phyloP scores from a whole-genome alignment of 306 rosid genomes.

The Chamaecrista fasciculata region DNA sequence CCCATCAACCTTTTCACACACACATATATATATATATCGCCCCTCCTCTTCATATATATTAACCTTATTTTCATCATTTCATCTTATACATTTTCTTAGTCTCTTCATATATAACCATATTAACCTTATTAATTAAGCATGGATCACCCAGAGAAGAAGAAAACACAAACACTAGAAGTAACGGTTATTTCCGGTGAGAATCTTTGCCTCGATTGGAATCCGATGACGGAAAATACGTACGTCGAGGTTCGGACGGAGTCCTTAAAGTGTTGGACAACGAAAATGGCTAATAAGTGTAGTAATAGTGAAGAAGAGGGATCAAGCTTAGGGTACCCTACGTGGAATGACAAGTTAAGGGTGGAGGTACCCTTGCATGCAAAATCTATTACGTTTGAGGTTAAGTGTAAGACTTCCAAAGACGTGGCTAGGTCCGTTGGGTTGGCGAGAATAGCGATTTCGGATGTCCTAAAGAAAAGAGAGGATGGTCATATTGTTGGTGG shows the following conservation, averaged over 20 bases:
- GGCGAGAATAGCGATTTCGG: slow-evolving; percentile 39
- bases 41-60: too few relatives aligned
- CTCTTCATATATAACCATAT: too few relatives aligned
- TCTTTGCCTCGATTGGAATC: slow-evolving; percentile 35
- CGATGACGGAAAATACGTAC: slow-evolving; percentile 30
- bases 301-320: slow-evolving; percentile 34
- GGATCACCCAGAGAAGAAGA: too few relatives aligned
- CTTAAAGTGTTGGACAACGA: slow-evolving; percentile 26
- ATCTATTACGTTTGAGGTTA: slow-evolving; percentile 38
- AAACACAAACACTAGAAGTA: slow-evolving; percentile 39
- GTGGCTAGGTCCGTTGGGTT: slow-evolving; percentile 23
- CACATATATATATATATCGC: too few relatives aligned
- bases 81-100: too few relatives aligned
- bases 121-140: too few relatives aligned
- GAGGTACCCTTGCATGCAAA: slow-evolving; percentile 39
- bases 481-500: not conserved
- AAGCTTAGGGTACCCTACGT: slow-evolving; percentile 21
- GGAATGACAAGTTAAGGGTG: slow-evolving; percentile 43
- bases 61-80: too few relatives aligned
- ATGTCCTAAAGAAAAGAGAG: slow-evolving; percentile 38
- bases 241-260: slow-evolving; percentile 41
- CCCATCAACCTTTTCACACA: too few relatives aligned
- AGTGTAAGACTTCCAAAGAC: slow-evolving; percentile 32
- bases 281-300: too few relatives aligned
- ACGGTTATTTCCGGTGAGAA: slow-evolving; percentile 47